A percentile compares a stretch with the other conserved stretches of the same genome.
phyloP scores from a whole-genome alignment of 345 rosid genomes.

The Carallia pectinifolia region DNA sequence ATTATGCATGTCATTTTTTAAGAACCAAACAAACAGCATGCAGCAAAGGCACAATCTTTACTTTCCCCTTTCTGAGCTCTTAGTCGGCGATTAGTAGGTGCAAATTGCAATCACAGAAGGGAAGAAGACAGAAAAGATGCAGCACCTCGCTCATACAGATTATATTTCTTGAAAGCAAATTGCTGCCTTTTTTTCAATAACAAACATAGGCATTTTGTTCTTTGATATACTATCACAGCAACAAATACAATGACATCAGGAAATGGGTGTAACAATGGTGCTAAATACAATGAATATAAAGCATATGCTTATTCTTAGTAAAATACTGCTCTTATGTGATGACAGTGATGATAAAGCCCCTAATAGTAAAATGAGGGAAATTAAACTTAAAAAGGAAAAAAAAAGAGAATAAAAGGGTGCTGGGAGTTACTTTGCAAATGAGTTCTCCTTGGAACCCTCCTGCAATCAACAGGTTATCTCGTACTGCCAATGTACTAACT shows the following conservation, averaged over 20 bases:
- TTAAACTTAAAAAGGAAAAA: neutral
- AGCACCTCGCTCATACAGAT: neutral
- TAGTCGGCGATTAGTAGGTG: neutral
- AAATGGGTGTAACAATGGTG: neutral
- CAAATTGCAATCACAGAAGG: neutral
- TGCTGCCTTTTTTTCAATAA: neutral
- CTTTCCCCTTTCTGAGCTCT: no score
- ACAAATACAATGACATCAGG: neutral
- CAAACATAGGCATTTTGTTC: neutral
- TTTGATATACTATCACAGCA: neutral
- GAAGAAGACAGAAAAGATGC: neutral
- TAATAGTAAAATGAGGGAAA: neutral
- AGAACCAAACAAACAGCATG: constrained; percentile 4
- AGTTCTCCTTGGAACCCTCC: constrained; percentile 69
- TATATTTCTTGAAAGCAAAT: neutral
- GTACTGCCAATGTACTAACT: constrained; percentile 57
- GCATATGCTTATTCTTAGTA: neutral
- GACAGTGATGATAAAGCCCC: neutral
- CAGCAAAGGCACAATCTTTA: no score
- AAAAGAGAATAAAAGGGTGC: neutral
- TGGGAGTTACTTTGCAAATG: constrained; percentile 46
- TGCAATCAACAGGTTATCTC: constrained; percentile 52
- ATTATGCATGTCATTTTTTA: neutral
- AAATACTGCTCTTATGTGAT: neutral
- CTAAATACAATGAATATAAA: neutral